Base-by-base conservation (phyloP, 371 early-diverging fungal species). In the Zopfochytrium polystomum region DNA sequence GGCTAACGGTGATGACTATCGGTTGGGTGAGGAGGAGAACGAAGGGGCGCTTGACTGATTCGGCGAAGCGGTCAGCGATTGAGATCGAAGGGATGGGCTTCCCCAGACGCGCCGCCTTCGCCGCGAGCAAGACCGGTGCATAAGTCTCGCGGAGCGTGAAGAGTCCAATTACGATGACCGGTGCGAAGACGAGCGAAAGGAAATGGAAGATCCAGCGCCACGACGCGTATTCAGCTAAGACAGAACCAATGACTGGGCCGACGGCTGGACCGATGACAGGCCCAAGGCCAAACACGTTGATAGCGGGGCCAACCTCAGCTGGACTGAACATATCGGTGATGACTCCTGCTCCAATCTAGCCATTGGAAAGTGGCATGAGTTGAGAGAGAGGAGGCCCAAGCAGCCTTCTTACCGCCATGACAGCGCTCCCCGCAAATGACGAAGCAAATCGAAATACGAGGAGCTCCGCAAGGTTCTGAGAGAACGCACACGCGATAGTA, bases 121-220 rank as follows among this genome's bases (percentile, higher is more conserved):
- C 13, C 44, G 27, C 50, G 35, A 6, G 20, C 44, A 60, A n/a
- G 20, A 52, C 9, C 0, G 53, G 52, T 6, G 52, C 52, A 31
- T 60, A 52, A 5, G 52, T 60, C 44, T 60, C 59, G 2, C 50
- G 59, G 1, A 58, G 33, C 23, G 32, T 26, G 27, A 58, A 58
- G 0, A 42, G 32, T 32, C 47, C 50, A 9, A n/a, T n/a, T 4
- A 50, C 0, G 11, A n/a, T 13, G 6, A 58, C 18, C 7, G 50
- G 35, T 20, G 31, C 59, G 7, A n/a, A 30, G 11, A 50, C 34
- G 35, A 58, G 47, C 4, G 34, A 33, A 29, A 58, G 50, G 9
- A 50, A 23, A 29, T 50, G 50, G 29, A 58, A 58, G 26, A 58
- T 9, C 59, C n/a, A n/a, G n/a, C n/a, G n/a, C n/a, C n/a, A n/a